Evolutionary conservation across 148 eudicot genomes (phyloP), one percentile per base, ranked within the genome.

Genomic region (Camellia lanceoleosa): DNA sequence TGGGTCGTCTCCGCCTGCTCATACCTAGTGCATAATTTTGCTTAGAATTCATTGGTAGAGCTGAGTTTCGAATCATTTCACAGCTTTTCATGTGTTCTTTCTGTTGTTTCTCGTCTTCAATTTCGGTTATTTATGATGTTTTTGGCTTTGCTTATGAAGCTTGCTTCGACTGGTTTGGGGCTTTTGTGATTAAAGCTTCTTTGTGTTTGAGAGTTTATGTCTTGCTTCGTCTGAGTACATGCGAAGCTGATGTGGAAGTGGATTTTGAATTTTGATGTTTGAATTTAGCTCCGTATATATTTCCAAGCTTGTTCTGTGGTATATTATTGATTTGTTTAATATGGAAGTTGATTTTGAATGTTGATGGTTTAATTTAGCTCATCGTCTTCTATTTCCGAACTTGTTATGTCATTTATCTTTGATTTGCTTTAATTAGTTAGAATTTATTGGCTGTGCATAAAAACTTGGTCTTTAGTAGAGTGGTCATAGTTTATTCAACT

Each of bases 101-200:
- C 19, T 54, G 15, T 23, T 3, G 71, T 49, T 49, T 49, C 14
- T 30, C 2, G 60, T 49, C 49, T 15, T 16, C 44, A 30, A 30
- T 77, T 77, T 77, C 66, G 30, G 20, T 30, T 64, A 5, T 64
- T 19, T 51, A 13, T 65, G 61, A 16, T 77, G n/a, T 77, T 77
- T 65, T 10, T 30, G 63, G 23, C 60, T 47, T 64, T 63, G 69
- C 43, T 19, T 76, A 52, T 63, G 79, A 63, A 66, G 68, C 20
- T 76, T 20, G 79, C 11, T 62, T 47, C 4, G 18, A 16, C 4
- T 46, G 79, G 44, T 23, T 77, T 77, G 49, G 71, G 71, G 44
- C 14, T 77, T 64, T 77, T 49, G 80, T 51, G 56, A 62, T 76
- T 47, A 49, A 65, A 59, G 19, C 30, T 76, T 63, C 43, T 4